These are phyloP conservation scores for Backusella parvicylindrica DNA, from an alignment of 192 early-diverging fungal genomes.

Conservation along the genomic window DNA sequence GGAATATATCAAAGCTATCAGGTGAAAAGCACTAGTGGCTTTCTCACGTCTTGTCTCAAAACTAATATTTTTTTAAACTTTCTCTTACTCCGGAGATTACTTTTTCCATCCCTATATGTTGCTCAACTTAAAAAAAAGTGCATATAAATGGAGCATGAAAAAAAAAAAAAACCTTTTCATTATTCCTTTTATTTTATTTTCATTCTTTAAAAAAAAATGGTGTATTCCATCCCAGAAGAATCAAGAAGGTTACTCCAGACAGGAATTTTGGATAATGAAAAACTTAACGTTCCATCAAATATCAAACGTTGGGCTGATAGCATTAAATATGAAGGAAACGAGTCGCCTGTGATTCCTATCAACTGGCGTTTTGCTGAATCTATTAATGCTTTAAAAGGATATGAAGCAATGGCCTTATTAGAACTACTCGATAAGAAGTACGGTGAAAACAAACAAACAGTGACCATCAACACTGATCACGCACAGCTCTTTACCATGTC, in stretches of 20 bases:
- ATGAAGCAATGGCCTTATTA: neutral
- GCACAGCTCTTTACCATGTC: constrained; percentile 1
- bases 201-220: too few relatives aligned
- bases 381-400: neutral
- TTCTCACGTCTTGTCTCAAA: too few relatives aligned
- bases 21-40: too few relatives aligned
- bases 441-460: neutral
- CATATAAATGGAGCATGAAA: too few relatives aligned
- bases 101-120: too few relatives aligned
- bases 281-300: neutral
- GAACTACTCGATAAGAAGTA: neutral
- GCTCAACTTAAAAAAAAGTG: too few relatives aligned
- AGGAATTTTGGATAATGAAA: neutral
- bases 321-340: neutral
- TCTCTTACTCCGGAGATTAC: too few relatives aligned
- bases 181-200: too few relatives aligned
- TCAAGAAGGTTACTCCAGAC: neutral
- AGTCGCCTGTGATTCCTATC: neutral
- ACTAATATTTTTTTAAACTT: too few relatives aligned
- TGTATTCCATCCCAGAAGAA: too few relatives aligned
- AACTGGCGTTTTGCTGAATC: neutral
- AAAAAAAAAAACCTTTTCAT: too few relatives aligned
- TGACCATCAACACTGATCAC: constrained; percentile 7
- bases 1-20: too few relatives aligned
- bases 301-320: neutral